Conservation (phyloP, 169 alveolate species). For the Neospora caninum region DNA sequence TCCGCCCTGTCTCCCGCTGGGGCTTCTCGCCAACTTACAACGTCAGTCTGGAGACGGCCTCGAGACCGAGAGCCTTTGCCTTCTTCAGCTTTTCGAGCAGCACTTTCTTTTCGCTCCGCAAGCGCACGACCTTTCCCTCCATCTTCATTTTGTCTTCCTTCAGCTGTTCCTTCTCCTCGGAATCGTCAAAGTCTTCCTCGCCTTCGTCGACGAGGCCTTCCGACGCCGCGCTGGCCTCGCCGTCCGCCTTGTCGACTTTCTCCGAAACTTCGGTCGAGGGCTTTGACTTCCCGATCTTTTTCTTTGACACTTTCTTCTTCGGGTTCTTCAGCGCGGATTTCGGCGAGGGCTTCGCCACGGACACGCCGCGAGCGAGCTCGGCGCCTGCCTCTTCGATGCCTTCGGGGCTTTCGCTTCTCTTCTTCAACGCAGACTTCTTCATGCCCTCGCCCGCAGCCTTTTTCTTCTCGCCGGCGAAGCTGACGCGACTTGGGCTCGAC, state of each 20-base stretch:
- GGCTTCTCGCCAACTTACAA: conserved; percentile 14
- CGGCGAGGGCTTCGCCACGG: background rate
- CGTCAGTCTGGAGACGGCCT: conserved; percentile 57
- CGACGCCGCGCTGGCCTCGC: conserved; percentile 2
- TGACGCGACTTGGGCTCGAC: background rate
- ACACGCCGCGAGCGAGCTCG: background rate
- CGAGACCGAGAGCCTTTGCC: conserved; percentile 66
- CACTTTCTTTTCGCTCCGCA: background rate
- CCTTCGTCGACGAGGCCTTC: no score
- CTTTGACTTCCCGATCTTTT: background rate
- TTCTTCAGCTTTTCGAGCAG: conserved; percentile 29
- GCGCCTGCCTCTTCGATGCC: background rate
- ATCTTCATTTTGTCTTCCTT: background rate
- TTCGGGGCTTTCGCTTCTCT: background rate
- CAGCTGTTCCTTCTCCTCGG: background rate
- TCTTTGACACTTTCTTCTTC: conserved; percentile 8
- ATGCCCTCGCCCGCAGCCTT: background rate
- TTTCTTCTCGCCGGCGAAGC: background rate
- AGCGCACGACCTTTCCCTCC: background rate
- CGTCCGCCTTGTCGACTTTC: conserved; percentile 44
- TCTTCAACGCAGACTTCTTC: background rate
- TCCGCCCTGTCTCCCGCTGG: background rate
- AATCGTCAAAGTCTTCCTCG: no score
- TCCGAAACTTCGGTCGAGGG: background rate
- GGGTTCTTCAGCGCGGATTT: background rate